Percentiles rank a stretch among this genome's conserved stretches.
Conservation (phyloP, 495 filamentous ascomycete genomes). For the Penicillium arizonense region DNA sequence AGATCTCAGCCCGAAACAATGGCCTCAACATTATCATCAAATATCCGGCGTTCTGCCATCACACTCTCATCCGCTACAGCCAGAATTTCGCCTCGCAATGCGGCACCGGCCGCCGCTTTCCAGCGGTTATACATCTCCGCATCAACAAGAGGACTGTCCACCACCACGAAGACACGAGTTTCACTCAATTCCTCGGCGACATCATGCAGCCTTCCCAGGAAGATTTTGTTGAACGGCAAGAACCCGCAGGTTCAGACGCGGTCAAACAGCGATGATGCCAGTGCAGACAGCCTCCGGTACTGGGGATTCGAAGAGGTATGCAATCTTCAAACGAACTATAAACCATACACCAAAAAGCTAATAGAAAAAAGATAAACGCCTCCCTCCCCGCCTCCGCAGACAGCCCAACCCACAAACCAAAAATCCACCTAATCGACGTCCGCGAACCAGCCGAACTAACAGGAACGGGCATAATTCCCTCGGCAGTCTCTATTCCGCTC, state of each 20-base stretch:
- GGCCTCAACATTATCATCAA: conserved; percentile 22
- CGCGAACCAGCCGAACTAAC: conserved; percentile 80
- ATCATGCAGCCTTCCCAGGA: neutral
- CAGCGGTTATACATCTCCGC: conserved; percentile 15
- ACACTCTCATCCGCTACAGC: conserved; percentile 11
- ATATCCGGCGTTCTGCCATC: conserved; percentile 16
- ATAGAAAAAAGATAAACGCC: conserved; percentile 35
- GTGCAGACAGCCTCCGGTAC: conserved; percentile 17
- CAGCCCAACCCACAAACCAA: conserved; percentile 25
- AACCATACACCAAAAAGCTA: conserved; percentile 2
- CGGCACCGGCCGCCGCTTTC: conserved; percentile 8
- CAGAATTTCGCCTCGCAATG: conserved; percentile 15
- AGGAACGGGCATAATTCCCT: conserved; percentile 71
- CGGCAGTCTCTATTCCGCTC: conserved; percentile 76
- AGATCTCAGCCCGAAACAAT: conserved; percentile 15
- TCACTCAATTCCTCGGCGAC: neutral
- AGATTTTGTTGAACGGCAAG: neutral
- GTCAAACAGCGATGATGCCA: conserved; percentile 19
- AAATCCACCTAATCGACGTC: conserved; percentile 59
- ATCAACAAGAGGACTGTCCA: conserved; percentile 13
- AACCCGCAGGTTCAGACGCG: conserved; percentile 10
- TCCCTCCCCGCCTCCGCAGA: conserved; percentile 26
- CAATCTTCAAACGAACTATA: neutral
- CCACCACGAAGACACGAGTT: conserved; percentile 4
- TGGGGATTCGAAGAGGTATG: conserved; percentile 48